These are phyloP conservation scores for Candida oleophila DNA, from an alignment of 805 yeast species.

Conservation along the genomic window DNA sequence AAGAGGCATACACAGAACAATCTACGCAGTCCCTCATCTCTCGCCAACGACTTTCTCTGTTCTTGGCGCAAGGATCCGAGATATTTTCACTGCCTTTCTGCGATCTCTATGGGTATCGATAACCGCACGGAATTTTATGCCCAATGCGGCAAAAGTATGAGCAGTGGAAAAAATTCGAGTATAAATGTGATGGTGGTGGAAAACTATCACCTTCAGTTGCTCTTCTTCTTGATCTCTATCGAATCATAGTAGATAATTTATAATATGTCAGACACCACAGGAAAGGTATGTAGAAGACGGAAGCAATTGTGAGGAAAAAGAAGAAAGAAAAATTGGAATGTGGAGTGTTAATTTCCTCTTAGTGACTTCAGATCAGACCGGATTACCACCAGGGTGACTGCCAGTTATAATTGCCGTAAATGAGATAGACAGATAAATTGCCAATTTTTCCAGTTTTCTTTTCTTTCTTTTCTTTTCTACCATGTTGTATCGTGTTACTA, in stretches of 20 bases:
- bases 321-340: background rate
- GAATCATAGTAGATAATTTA: background rate
- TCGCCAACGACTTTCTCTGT: too few species aligned
- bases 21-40: too few species aligned
- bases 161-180: background rate
- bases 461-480: background rate
- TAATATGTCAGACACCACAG: constrained; percentile 6
- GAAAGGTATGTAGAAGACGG: constrained; percentile 4
- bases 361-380: too few species aligned
- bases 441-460: background rate
- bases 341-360: background rate
- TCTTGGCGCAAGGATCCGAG: background rate
- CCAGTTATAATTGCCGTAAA: background rate
- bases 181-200: background rate
- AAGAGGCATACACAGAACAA: too few species aligned
- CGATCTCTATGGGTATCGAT: too few species aligned
- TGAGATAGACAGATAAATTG: background rate
- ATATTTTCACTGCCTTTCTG: too few species aligned
- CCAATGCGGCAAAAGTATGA: background rate
- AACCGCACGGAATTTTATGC: background rate
- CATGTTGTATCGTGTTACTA: background rate
- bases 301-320: background rate
- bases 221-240: background rate
- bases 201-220: background rate
- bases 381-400: too few species aligned